Base-by-base conservation (phyloP, 2,329 filamentous ascomycete genomes). In the Albifimbria verrucaria region DNA sequence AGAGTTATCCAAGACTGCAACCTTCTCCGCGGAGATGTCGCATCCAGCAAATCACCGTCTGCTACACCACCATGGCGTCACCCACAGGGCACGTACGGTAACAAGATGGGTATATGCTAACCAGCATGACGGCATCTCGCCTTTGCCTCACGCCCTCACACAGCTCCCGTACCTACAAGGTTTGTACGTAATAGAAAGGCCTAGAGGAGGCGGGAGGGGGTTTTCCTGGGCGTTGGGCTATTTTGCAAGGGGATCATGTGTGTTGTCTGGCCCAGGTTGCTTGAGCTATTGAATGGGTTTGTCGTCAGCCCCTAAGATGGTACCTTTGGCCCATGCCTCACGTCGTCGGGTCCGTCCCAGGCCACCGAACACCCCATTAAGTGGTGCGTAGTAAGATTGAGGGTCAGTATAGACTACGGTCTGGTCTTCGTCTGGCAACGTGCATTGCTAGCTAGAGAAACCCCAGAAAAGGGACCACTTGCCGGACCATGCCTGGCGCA, bases 21-120 rank as follows among this genome's bases (percentile, higher is more conserved):
- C 24, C n/a, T 21, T 12, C 44, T 50, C 55, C 55, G 55, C 55
- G 55, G 55, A 57, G 55, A 57, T 57, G 52, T 15, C 51, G 20
- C 32, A 50, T 51, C 39, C 48, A 44, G 43, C 50, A 26, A 54
- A 52, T 52, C 51, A 41, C 41, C 23, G 43, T 42, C 28, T 42
- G 46, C 52, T 28, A 49, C 32, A 24, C 51, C 41, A 25, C n/a
- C 18, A 39, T 39, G 32, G 32, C 32, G 32, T 39, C 32, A 39
- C 32, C 32, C 4, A 5, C 5, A n/a, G 11, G 32, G 18, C 15
- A 39, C 32, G 12, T 17, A n/a, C 32, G 12, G 32, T 5, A 39
- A 4, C 32, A 5, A 39, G 32, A 12, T 39, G 32, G 5, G 11
- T 9, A 7, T 9, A 15, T 32, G 26, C 15, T n/a, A 39, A 12